Percentiles rank a stretch among this genome's conserved stretches.
Conservation (phyloP, 116 monocot species). For the Phalaenopsis hybrid region DNA sequence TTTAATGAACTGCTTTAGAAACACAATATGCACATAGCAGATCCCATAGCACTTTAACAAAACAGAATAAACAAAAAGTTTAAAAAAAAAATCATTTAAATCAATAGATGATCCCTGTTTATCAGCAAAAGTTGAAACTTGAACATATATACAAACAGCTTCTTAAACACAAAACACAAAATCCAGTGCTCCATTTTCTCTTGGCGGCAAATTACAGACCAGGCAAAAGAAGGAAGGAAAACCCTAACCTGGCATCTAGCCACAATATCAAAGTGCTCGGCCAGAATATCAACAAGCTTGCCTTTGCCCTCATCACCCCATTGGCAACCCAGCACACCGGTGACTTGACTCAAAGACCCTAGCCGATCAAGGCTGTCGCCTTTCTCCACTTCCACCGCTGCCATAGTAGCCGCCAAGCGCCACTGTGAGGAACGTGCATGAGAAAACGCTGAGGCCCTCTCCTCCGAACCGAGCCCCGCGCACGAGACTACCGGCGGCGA, state of each 20-base stretch:
- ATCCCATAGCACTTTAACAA: too few relatives aligned
- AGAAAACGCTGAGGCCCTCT: not conserved
- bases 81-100: too few relatives aligned
- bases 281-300: slow-evolving; percentile 64
- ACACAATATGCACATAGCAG: not conserved
- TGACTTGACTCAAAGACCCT: slow-evolving; percentile 51
- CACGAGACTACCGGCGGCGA: not conserved
- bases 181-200: not conserved
- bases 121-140: not conserved
- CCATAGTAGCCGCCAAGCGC: slow-evolving; percentile 14
- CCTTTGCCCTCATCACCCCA: slow-evolving; percentile 82
- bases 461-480: not conserved
- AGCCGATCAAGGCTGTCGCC: slow-evolving; percentile 25
- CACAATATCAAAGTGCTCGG: slow-evolving; percentile 54
- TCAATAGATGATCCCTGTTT: too few relatives aligned
- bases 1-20: not conserved
- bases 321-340: slow-evolving; percentile 58
- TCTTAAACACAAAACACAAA: not conserved
- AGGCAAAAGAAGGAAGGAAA: not conserved
- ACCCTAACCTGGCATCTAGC: slow-evolving; percentile 54
- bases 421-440: not conserved
- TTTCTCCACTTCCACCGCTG: slow-evolving; percentile 8
- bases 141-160: not conserved
- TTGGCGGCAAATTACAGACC: not conserved
- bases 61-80: too few relatives aligned